Evolutionary conservation across 2,329 filamentous ascomycete genomes (phyloP).

Genomic region (Trichothecium roseum): DNA sequence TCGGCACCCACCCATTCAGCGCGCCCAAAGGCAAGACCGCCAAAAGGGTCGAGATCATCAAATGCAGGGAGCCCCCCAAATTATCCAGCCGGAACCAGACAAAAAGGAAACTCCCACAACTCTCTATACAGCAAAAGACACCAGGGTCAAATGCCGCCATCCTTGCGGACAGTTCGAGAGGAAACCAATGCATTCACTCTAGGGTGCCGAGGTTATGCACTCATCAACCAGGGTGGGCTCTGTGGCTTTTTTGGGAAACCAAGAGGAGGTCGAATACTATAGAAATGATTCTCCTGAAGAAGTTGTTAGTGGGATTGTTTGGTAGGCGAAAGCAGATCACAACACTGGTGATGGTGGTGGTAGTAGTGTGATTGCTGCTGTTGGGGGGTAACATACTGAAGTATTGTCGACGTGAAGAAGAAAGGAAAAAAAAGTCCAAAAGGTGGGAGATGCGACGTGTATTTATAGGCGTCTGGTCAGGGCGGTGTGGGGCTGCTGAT

Average conservation of each 20-base stretch:
- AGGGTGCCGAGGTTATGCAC: conserved; percentile 71
- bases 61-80: conserved; percentile 11
- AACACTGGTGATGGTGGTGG: not conserved
- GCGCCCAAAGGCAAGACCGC: conserved; percentile 67
- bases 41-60: conserved; percentile 85
- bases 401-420: conserved; percentile 54
- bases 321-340: not conserved
- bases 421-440: conserved; percentile 32
- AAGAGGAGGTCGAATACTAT: conserved; percentile 92
- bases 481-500: conserved; percentile 9
- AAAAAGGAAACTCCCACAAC: too few species aligned
- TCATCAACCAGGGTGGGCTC: conserved; percentile 95
- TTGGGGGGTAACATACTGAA: conserved; percentile 36
- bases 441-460: conserved; percentile 10
- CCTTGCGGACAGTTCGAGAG: conserved; percentile 53
- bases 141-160: conserved; percentile 34
- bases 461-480: conserved; percentile 29
- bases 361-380: conserved; percentile 8
- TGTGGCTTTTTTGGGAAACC: conserved; percentile 88
- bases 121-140: conserved; percentile 59
- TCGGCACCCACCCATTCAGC: conserved; percentile 69
- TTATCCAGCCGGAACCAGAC: too few species aligned
- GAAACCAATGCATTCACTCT: conserved; percentile 65
- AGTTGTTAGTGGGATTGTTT: conserved; percentile 11
- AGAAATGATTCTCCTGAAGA: conserved; percentile 80